Base-by-base conservation (phyloP, 2,329 filamentous ascomycete genomes). In the Cladophialophora yegresii region DNA sequence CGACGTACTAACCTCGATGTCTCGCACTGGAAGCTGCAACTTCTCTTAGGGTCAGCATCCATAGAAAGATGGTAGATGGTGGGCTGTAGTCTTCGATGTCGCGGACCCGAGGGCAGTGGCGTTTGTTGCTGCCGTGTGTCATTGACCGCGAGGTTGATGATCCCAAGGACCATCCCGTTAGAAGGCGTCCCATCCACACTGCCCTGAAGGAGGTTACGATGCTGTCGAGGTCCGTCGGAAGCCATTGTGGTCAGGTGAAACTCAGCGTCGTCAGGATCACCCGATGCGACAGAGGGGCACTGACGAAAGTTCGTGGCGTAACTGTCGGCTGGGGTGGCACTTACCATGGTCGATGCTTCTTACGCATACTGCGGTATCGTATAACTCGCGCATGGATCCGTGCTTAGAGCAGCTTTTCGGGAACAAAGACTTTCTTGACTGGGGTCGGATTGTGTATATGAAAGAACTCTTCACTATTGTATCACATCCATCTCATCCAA, bases 161-260 rank as follows among this genome's bases (percentile, higher is more conserved):
- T 49, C 3, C 45, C 43, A 10, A 59, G 32, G 16, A 59, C 51
- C 57, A 59, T 20, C 43, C 28, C 57, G 20, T 59, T 45, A 30
- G 57, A 51, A 40, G 57, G 57, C 9, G 45, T 30, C 13, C 36
- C 36, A 6, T 23, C 23, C 57, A 59, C 13, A 28, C 30, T 8
- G 57, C 30, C 16, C 49, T 8, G 32, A 59, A 59, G 12, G 45
- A 45, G 12, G 32, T 59, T 22, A 53, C 57, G 7, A 30, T 43
- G 30, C 40, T 53, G 1, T 59, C 47, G n/a, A 51, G 47, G 9
- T 59, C 45, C 1, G 57, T 40, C 20, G 57, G 57, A 9, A 59
- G 57, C 13, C 45, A 36, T 28, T 59, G 57, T 13, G 57, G 57
- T 47, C 57, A 59, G 45, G 57, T 59, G 57, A 59, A 53, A 53